phyloP scores from a whole-genome alignment of 139 green algal species.

The Haematococcus sp. region DNA sequence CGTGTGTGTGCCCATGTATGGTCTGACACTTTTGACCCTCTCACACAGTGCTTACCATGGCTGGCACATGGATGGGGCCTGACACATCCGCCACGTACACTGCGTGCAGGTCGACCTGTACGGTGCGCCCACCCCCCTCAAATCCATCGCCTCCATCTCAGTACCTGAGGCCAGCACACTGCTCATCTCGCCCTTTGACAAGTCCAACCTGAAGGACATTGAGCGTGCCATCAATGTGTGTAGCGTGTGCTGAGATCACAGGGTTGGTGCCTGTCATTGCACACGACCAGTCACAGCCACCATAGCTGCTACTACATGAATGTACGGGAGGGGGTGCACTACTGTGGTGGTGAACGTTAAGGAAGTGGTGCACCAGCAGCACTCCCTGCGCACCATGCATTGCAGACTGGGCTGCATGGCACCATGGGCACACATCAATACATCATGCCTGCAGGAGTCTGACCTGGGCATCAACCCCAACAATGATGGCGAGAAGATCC shows the following conservation, averaged over 20 bases:
- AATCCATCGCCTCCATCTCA: constrained; percentile 79
- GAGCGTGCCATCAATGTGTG: constrained; percentile 66
- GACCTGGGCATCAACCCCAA: constrained; percentile 93
- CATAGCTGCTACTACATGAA: too few species aligned
- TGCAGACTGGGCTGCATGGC: neutral
- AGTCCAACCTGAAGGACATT: constrained; percentile 65
- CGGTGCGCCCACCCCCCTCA: constrained; percentile 77
- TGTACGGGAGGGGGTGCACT: neutral
- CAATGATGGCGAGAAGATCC: constrained; percentile 94
- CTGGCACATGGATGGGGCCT: neutral
- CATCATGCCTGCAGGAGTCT: constrained; percentile 42
- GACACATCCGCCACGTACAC: neutral
- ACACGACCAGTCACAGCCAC: too few species aligned
- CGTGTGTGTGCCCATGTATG: too few species aligned
- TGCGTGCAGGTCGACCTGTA: constrained; percentile 88
- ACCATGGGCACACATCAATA: too few species aligned
- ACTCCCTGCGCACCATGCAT: neutral
- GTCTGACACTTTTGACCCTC: too few species aligned
- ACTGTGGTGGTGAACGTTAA: too few species aligned
- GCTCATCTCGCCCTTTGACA: constrained; percentile 91
- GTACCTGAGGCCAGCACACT: constrained; percentile 83
- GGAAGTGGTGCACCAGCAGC: too few species aligned
- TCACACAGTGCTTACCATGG: too few species aligned
- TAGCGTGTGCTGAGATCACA: too few species aligned
- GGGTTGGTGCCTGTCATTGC: too few species aligned